Evolutionary conservation across 805 yeast species (phyloP), one percentile per base, ranked within the genome.

Genomic region (Debaryomyces maramus): DNA sequence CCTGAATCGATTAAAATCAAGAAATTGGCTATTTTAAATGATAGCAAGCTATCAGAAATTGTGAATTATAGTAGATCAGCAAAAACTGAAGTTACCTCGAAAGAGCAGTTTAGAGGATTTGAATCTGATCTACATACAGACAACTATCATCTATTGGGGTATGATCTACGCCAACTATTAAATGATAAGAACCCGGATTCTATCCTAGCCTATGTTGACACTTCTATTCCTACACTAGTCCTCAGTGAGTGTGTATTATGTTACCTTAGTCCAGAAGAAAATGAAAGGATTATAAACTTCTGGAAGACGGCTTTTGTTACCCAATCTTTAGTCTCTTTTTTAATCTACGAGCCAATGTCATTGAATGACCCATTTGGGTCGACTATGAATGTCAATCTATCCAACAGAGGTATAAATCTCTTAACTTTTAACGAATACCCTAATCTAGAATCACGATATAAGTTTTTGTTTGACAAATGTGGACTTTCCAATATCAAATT

Each of bases 211-310:
- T 47, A 53, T 14, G 43, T 74, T 23, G 65, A 72, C 44, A 37
- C 50, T 7, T 28, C 52, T 1, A 27, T 60, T 3, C 86, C 87
- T 6, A 85, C 93, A 0, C 51, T 86, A 11, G 59, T 86, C 2
- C 55, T 85, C 14, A 78, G 87, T 45, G 95, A 85, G 56, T 86
- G 93, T 61, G 87, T 87, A 24, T 63, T 86, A 24, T 86, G 95
- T 54, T 85, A 85, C 55, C 51, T 85, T 45, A 66, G 73, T 3
- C 79, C 83, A 1, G 63, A 63, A 9, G 75, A 73, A 16, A 73
- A 83, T 17, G 51, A 46, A 22, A 53, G 60, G 22, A 71, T 83
- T 3, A 45, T 85, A 3, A 38, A 53, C 2, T 73, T 70, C 51
- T 73, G 83, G 62, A 51, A 49, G 3, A 33, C 44, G 0, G 22